phyloP scores from a whole-genome alignment of 2,329 filamentous ascomycete species.

The Phialophora verrucosa region DNA sequence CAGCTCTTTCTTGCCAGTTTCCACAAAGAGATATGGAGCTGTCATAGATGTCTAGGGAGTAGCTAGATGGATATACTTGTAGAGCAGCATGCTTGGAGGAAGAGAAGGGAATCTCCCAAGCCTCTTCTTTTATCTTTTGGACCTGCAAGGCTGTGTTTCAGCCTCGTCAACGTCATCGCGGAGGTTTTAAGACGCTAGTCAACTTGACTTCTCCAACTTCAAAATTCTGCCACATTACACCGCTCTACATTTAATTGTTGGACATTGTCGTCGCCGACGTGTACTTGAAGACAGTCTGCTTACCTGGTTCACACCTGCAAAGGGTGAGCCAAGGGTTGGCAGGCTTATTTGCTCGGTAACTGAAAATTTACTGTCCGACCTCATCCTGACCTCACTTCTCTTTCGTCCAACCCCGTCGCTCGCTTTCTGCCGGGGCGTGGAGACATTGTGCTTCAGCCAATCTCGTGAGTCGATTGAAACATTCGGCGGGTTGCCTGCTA shows the following conservation, averaged over 20 bases:
- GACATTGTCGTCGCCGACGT: background rate
- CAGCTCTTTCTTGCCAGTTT: background rate
- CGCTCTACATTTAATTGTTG: background rate
- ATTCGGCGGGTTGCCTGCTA: slow-evolving; percentile 17
- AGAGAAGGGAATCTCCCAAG: background rate
- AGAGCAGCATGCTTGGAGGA: too few species aligned
- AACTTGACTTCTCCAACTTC: background rate
- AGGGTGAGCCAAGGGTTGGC: background rate
- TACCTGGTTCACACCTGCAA: background rate
- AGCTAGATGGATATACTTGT: too few species aligned
- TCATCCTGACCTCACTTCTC: background rate
- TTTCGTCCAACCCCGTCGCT: slow-evolving; percentile 5
- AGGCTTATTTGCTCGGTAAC: background rate
- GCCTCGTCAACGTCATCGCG: background rate
- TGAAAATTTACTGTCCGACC: background rate
- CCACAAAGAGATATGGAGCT: too few species aligned
- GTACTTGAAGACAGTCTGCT: background rate
- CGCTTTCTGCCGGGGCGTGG: slow-evolving; percentile 5
- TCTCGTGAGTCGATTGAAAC: slow-evolving; percentile 22
- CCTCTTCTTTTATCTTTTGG: background rate
- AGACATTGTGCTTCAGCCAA: slow-evolving; percentile 14
- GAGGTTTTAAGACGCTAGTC: background rate
- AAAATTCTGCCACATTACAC: background rate
- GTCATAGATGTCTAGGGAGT: too few species aligned
- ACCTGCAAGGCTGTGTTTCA: background rate